Conservation (phyloP, 2,329 filamentous ascomycete genomes). For the Microcera coccophila region DNA sequence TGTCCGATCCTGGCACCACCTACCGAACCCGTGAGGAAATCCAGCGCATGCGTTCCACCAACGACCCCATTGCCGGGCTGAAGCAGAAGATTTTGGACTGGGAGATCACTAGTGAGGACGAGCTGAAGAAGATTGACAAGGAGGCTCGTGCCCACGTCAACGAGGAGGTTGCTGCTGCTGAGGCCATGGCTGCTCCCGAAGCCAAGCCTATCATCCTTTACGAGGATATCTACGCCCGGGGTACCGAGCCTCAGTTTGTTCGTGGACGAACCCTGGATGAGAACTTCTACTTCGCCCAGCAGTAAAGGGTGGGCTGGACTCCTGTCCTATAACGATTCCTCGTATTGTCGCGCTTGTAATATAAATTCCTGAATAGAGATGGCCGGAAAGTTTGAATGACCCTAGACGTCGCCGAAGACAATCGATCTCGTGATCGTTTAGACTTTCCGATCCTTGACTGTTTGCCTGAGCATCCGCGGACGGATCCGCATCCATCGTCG, state of each 20-base stretch:
- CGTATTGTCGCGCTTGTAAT: constrained; percentile 30
- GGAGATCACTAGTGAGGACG: constrained; percentile 85
- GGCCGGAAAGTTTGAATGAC: constrained; percentile 24
- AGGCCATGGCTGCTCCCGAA: constrained; percentile 81
- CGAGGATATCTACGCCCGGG: constrained; percentile 74
- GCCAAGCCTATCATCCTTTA: constrained; percentile 77
- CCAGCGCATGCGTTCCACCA: constrained; percentile 97
- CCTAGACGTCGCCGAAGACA: constrained; percentile 19
- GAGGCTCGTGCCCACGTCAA: constrained; percentile 81
- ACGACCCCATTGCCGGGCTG: constrained; percentile 95
- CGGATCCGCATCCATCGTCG: background rate
- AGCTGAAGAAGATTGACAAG: constrained; percentile 96
- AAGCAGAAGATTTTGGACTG: constrained; percentile 98
- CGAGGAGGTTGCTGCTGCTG: constrained; percentile 83
- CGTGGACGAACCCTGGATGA: constrained; percentile 57
- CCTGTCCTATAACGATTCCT: constrained; percentile 31
- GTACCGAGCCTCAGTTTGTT: constrained; percentile 64
- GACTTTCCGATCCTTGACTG: too few relatives aligned
- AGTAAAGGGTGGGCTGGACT: constrained; percentile 18
- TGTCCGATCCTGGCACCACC: constrained; percentile 98
- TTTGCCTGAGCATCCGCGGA: too few relatives aligned
- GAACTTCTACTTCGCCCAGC: constrained; percentile 81
- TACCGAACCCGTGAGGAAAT: constrained; percentile 99
- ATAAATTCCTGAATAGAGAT: constrained; percentile 29
- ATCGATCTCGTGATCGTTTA: constrained; percentile 12